A percentile compares a stretch with the other conserved stretches of the same genome.
phyloP scores from a whole-genome alignment of 345 rosid species.

The Eucalyptus cloeziana region DNA sequence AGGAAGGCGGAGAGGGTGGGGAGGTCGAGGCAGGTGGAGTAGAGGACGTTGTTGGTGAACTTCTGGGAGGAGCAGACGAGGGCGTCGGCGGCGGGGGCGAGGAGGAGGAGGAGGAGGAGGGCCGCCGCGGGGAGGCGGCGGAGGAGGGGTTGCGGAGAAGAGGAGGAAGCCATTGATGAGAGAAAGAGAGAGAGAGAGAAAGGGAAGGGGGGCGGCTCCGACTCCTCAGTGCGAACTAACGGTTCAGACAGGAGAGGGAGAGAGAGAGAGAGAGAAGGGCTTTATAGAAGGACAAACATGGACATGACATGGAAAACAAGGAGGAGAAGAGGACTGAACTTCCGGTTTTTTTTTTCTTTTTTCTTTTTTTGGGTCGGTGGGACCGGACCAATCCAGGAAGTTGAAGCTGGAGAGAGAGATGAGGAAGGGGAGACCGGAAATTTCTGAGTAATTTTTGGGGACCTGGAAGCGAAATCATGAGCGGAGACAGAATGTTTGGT shows the following conservation, averaged over 20 bases:
- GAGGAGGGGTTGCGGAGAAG: not conserved
- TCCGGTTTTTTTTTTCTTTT: too few species aligned
- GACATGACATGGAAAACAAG: not conserved
- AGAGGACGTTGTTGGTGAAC: conserved; percentile 9
- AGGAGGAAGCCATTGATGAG: not conserved
- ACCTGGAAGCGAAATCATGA: not conserved
- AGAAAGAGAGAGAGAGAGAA: not conserved
- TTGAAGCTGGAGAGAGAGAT: not conserved
- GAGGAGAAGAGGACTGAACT: not conserved
- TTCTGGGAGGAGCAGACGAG: conserved; percentile 45
- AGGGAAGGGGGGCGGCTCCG: not conserved
- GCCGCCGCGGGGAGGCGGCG: not conserved
- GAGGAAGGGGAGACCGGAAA: not conserved
- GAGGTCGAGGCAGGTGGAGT: conserved; percentile 33
- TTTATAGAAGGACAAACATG: not conserved
- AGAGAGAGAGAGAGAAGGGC: not conserved
- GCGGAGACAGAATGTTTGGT: not conserved
- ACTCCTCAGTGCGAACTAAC: not conserved
- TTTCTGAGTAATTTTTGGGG: not conserved
- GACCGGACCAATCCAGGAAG: not conserved
- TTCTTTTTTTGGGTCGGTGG: not conserved
- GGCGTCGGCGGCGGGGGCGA: conserved; percentile 32
- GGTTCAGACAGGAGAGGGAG: not conserved
- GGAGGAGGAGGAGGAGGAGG: not conserved
- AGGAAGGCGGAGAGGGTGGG: conserved; percentile 37